These are phyloP conservation scores for Uronychia setigera DNA, from an alignment of 73 alveolate species.

Conservation along the genomic window DNA sequence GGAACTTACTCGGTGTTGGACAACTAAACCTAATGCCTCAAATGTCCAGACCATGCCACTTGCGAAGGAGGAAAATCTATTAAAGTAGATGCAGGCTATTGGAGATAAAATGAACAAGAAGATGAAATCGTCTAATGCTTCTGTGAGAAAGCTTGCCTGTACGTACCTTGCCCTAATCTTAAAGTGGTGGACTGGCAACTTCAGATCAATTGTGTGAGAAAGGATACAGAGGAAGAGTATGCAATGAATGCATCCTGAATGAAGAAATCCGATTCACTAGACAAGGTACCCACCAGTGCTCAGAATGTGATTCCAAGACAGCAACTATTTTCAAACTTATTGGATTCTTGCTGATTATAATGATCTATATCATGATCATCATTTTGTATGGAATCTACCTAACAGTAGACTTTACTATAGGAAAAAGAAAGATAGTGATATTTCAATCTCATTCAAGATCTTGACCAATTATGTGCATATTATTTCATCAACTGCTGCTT, in stretches of 20 bases:
- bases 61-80: slow-evolving; percentile 15
- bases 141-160: background rate
- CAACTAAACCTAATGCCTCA: background rate
- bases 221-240: background rate
- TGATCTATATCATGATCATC: slow-evolving; percentile 11
- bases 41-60: slow-evolving; percentile 8
- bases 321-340: slow-evolving; percentile 18
- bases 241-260: slow-evolving; percentile 2
- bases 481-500: slow-evolving; percentile 44
- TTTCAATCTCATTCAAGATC: slow-evolving; percentile 39
- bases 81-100: slow-evolving; percentile 15
- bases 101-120: background rate
- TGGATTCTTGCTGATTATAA: slow-evolving; percentile 10
- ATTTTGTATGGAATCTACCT: slow-evolving; percentile 3
- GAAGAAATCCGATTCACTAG: background rate
- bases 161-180: background rate
- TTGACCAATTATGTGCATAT: slow-evolving; percentile 60
- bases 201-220: background rate
- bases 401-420: slow-evolving; percentile 19
- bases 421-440: slow-evolving; percentile 19
- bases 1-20: background rate
- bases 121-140: background rate
- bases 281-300: background rate
- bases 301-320: background rate
- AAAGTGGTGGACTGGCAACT: background rate